Evolutionary conservation across 768 basidiomycete species (phyloP), one percentile per base, ranked within the genome.

Genomic region (Cystobasidium onofrii): DNA sequence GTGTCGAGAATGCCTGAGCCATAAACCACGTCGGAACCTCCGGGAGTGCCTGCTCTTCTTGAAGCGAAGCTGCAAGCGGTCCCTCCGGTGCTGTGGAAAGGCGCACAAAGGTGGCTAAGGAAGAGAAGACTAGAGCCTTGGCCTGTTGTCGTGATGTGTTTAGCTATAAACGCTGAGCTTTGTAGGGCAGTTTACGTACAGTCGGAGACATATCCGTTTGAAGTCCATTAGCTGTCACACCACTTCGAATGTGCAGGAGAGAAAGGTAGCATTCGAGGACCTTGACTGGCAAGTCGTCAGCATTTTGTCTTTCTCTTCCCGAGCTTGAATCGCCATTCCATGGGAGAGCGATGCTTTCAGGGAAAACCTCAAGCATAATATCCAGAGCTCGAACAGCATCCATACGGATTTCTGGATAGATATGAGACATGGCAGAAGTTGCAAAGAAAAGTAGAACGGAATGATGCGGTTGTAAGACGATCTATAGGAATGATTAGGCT

Each of bases 371-470:
- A 1, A 96, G 84, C 43, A 92, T 84, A 27, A 93, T 79, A 78
- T 90, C 85, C 54, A 97, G 81, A 76, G 91, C 87, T 18, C 89
- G 87, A 64, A 95, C 84, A 2, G 91, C 91, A 79, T 96, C 93
- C 36, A 96, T 85, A 18, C 92, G 86, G 74, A 97, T 92, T 81
- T 96, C 93, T 25, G 92, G 93, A 80, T 92, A 96, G 66, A 98
- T 97, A 78, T 96, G 91, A 0, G 92, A 93, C 81, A 94, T 89
- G 0, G 92, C 92, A 17, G 93, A 95, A 9, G 90, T 88, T 0
- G 87, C 87, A 80, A 92, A 94, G 23, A 98, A 86, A 27, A 96
- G 83, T 1, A 96, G 83, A 0, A 88, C 36, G 20, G 72, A 65
- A 54, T 73, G 72, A 46, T 65, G 63, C 17, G 72, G 72, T 27